Evolutionary conservation across 2,329 filamentous ascomycete genomes (phyloP), one percentile per base, ranked within the genome.

Genomic region (Xylaria multiplex): DNA sequence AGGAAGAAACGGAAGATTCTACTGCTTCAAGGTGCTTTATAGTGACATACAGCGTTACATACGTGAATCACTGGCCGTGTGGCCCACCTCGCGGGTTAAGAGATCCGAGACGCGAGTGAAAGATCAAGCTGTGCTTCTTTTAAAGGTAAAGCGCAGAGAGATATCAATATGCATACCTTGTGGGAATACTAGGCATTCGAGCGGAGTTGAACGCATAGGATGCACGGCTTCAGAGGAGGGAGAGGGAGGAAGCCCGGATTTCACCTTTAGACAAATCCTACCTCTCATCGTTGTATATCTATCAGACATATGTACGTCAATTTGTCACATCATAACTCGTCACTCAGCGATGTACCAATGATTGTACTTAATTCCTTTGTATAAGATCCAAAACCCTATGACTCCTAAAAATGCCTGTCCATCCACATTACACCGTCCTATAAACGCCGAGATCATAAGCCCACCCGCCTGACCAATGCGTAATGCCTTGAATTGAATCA

Each of bases 11-110:
- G 88, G 69, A 81, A 81, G 68, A 80, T 80, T 46, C 80, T 88
- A 81, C 72, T 88, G 58, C 82, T 84, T 68, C 78, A 79, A 30
- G 85, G 85, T 48, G 81, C 85, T 75, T 72, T 88, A 74, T 87
- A 81, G 55, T 58, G 22, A 48, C 6, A 11, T 37, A 22, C 9
- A 13, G 13, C 4, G 4, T 40, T 54, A 30, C 24, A 45, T 37
- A 16, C 6, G 27, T 16, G 1, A 14, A 30, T 50, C 8, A 13
- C 27, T 27, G 30, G 24, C 11, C 52, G 24, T 27, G 30, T 48
- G 49, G 43, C 48, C 5, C 45, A 30, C n/a, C 30, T n/a, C 37
- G 27, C 11, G 3, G 40, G 24, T 42, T 9, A 5, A 16, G 14
- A 13, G 35, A 40, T n/a, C 13, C 24, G 14, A 48, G 46, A 24